Percentiles rank a stretch among this genome's conserved stretches.
These are phyloP conservation scores for Rhizopus arrhizus DNA, from an alignment of 371 early-diverging fungal genomes.

Conservation along the genomic window DNA sequence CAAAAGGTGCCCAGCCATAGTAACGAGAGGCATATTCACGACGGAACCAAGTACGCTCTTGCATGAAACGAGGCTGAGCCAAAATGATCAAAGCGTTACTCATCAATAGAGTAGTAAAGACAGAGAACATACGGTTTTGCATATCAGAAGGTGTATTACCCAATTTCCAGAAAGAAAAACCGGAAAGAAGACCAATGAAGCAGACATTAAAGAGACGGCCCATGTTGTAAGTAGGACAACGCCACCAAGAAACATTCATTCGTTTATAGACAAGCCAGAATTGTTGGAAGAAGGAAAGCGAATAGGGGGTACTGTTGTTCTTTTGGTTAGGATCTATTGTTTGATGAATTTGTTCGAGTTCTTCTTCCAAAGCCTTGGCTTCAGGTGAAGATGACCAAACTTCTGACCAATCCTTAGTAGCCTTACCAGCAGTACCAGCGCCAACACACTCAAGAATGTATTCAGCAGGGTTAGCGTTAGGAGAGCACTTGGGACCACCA, in stretches of 20 bases:
- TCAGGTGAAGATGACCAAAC: conserved; percentile 61
- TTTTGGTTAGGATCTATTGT: conserved; percentile 22
- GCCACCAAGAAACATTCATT: conserved; percentile 69
- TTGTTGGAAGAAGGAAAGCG: conserved; percentile 45
- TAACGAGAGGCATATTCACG: conserved; percentile 74
- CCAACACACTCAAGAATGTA: conserved; percentile 71
- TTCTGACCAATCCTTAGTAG: conserved; percentile 63
- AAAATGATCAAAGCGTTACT: conserved; percentile 70
- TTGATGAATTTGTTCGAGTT: conserved; percentile 41
- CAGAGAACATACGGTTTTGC: conserved; percentile 73
- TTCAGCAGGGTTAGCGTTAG: conserved; percentile 71
- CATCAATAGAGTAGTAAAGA: conserved; percentile 71
- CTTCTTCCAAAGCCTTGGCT: conserved; percentile 40
- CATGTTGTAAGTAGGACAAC: conserved; percentile 68
- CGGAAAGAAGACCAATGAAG: conserved; percentile 67
- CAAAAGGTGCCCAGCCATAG: conserved; percentile 73
- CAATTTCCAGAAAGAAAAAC: conserved; percentile 76
- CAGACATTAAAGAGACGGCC: conserved; percentile 59
- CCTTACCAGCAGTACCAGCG: conserved; percentile 61
- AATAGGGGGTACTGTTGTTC: conserved; percentile 26
- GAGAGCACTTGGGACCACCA: conserved; percentile 62
- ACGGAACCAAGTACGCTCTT: conserved; percentile 70
- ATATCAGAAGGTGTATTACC: conserved; percentile 59
- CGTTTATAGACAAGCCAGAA: conserved; percentile 64
- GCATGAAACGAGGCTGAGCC: conserved; percentile 74